Evolutionary conservation across 768 basidiomycete genomes (phyloP).

Genomic region (Tephrocybe sp.): DNA sequence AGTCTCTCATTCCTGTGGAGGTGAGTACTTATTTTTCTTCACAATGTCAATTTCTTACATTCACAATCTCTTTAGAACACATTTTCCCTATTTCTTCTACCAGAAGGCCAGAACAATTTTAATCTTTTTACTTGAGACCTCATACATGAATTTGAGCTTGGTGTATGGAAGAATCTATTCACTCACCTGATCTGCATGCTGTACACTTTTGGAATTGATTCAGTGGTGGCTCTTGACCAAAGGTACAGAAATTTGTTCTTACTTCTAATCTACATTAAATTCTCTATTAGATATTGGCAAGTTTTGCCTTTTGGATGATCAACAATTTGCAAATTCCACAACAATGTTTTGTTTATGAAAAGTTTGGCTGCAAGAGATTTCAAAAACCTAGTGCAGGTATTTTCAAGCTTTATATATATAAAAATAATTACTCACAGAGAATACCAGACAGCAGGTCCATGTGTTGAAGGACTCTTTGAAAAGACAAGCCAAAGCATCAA

Average conservation of each 20-base stretch:
- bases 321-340: conserved; percentile 22
- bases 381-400: conserved; percentile 31
- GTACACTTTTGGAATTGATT: conserved; percentile 2
- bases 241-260: conserved; percentile 16
- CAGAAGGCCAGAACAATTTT: conserved; percentile 9
- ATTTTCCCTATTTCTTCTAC: not conserved
- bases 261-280: too few relatives aligned
- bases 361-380: conserved; percentile 26
- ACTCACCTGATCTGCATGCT: conserved; percentile 24
- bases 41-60: too few relatives aligned
- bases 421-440: not conserved
- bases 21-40: not conserved
- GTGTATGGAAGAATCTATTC: conserved; percentile 25
- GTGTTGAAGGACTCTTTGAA: conserved; percentile 11
- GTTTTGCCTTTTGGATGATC: conserved; percentile 15
- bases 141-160: conserved; percentile 28
- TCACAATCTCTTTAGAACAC: too few relatives aligned
- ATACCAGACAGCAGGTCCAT: conserved; percentile 11
- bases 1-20: not conserved
- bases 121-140: conserved; percentile 19
- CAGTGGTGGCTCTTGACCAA: conserved; percentile 12
- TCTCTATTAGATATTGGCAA: conserved; percentile 4
- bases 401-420: not conserved
- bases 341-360: conserved; percentile 21
- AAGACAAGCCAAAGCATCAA: conserved; percentile 15